Percentiles rank a stretch among this genome's conserved stretches.
phyloP scores from a whole-genome alignment of 202 grass and related monocot species.

The Digitaria exilis region DNA sequence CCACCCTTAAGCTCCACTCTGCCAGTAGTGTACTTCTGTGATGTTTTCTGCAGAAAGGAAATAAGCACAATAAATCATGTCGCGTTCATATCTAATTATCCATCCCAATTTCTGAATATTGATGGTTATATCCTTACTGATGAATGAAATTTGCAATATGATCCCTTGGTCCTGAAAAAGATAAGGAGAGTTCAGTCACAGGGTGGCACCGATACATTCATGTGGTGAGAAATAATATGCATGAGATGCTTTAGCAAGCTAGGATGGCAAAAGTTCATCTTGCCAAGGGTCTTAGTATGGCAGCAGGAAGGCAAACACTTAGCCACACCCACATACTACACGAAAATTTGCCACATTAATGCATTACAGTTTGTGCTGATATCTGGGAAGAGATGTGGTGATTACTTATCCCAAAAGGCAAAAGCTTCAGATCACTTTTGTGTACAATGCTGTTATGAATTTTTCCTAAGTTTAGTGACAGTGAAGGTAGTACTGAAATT shows the following conservation, averaged over 20 bases:
- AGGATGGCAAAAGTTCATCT: not conserved
- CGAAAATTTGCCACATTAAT: not conserved
- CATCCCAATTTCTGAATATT: slow-evolving; percentile 10
- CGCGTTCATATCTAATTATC: slow-evolving; percentile 12
- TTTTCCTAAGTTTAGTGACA: not conserved
- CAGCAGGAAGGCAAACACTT: not conserved
- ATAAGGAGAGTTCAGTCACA: not conserved
- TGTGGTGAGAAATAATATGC: not conserved
- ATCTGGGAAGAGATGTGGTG: not conserved
- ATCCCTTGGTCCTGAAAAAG: slow-evolving; percentile 68
- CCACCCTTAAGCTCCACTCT: slow-evolving; percentile 89
- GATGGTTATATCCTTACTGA: slow-evolving; percentile 58
- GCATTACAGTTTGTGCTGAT: not conserved
- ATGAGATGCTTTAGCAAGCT: slow-evolving; percentile 10
- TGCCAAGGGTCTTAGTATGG: not conserved
- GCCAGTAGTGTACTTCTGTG: slow-evolving; percentile 71
- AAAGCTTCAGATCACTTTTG: not conserved
- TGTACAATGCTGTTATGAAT: not conserved
- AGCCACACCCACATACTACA: not conserved
- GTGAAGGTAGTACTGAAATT: not conserved
- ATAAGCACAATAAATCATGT: slow-evolving; percentile 34
- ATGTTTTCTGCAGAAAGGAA: slow-evolving; percentile 61
- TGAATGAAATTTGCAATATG: slow-evolving; percentile 86
- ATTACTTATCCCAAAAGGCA: not conserved
- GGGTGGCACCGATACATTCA: not conserved